Evolutionary conservation across 2,329 filamentous ascomycete genomes (phyloP).

Genomic region (Colletotrichum sp.): DNA sequence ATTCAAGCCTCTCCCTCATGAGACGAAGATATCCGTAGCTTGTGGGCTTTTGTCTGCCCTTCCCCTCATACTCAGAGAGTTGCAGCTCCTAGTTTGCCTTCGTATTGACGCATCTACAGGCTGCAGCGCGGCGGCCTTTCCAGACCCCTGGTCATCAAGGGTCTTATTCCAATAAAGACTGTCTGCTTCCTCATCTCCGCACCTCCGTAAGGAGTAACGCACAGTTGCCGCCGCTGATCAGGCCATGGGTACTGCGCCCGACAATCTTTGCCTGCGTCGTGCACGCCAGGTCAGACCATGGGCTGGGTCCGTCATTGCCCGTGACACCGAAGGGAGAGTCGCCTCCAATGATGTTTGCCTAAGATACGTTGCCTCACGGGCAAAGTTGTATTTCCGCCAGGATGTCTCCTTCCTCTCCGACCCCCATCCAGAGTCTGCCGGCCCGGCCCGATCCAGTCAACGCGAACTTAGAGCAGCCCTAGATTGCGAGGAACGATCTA

Average conservation of each 20-base stretch:
- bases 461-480: fast-evolving
- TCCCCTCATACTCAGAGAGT: fast-evolving
- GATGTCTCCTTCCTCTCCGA: neutral
- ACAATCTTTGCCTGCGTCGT: fast-evolving
- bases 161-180: neutral
- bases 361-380: fast-evolving
- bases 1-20: too few species aligned
- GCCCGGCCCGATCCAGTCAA: neutral
- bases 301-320: fast-evolving
- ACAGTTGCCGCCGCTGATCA: neutral
- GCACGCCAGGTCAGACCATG: neutral
- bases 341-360: fast-evolving
- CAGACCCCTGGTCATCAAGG: neutral
- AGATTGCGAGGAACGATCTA: neutral
- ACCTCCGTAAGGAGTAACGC: fast-evolving
- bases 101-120: neutral
- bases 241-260: neutral
- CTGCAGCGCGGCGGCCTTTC: neutral
- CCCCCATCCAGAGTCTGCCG: fast-evolving
- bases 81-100: neutral
- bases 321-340: fast-evolving
- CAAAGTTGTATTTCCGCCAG: neutral
- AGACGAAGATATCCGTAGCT: neutral
- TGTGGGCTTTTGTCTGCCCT: fast-evolving
- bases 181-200: fast-evolving